phyloP scores from a whole-genome alignment of 2,329 filamentous ascomycete genomes.

The Coniochaeta hoffmannii region DNA sequence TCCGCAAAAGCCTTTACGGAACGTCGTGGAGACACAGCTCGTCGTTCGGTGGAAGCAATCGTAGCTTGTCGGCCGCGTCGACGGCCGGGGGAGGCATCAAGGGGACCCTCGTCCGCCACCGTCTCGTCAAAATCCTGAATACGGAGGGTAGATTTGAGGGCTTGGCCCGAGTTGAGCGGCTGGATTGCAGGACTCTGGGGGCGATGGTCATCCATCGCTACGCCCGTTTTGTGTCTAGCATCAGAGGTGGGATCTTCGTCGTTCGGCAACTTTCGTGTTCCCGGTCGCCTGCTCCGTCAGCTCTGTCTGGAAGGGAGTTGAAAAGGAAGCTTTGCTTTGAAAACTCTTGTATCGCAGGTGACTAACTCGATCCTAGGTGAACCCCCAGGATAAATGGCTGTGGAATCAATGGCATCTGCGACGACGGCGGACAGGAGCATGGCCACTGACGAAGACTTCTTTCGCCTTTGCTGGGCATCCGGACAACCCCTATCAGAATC shows the following conservation, averaged over 20 bases:
- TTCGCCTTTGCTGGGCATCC: too few relatives aligned
- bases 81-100: constrained; percentile 32
- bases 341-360: too few relatives aligned
- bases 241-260: constrained; percentile 52
- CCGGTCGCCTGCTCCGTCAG: too few relatives aligned
- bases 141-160: constrained; percentile 24
- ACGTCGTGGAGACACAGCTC: constrained; percentile 82
- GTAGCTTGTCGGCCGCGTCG: constrained; percentile 46
- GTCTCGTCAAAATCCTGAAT: constrained; percentile 83
- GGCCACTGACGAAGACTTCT: too few relatives aligned
- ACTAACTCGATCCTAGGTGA: too few relatives aligned
- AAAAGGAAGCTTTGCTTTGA: too few relatives aligned
- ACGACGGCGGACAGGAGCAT: too few relatives aligned
- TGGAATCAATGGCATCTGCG: too few relatives aligned
- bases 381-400: too few relatives aligned
- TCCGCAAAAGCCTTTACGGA: constrained; percentile 97
- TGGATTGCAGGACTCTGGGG: constrained; percentile 55
- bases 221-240: constrained; percentile 63
- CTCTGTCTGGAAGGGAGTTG: too few relatives aligned
- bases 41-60: constrained; percentile 52
- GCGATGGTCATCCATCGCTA: constrained; percentile 84
- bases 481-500: too few relatives aligned
- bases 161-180: constrained; percentile 17
- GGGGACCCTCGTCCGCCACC: constrained; percentile 67
- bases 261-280: too few relatives aligned